Base-by-base conservation (phyloP, 2,329 filamentous ascomycete species). In the Cladosporium sp. region DNA sequence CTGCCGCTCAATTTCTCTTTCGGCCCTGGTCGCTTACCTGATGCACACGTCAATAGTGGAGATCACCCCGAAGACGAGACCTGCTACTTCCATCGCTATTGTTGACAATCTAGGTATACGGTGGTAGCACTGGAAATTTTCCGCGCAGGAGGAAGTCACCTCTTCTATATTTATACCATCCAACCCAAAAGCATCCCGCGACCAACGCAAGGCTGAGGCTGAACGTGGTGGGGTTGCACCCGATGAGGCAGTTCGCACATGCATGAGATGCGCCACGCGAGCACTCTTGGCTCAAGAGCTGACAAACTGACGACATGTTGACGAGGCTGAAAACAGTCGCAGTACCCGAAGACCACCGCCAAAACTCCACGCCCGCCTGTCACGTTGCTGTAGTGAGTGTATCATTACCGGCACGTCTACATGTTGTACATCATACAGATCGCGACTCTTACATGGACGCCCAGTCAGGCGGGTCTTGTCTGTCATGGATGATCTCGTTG, bases 401-500 rank as follows among this genome's bases (percentile, higher is more conserved):
- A n/a, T 21, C 40, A 21, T 5, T 3, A 21, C 21, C n/a, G n/a
- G n/a, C 40, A n/a, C n/a, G 40, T 12, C 40, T 46, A 21, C 40
- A 46, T 46, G n/a, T 21, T 46, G 40, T 46, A 46, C 40, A n/a
- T n/a, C 10, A 44, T n/a, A n/a, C 37, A 44, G 7, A 46, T 7
- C 3, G 12, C 10, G n/a, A 21, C n/a, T 46, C 40, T 21, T 23
- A 12, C 8, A 21, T 46, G 35, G 35, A 7, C 14, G 40, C 37
- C 18, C 2, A 3, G 18, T 16, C 37, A 44, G 40, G 40, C 33
- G 31, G 21, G 29, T 5, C n/a, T 37, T 37, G 3, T 26, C 12
- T 16, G 28, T 4, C 14, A 61, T 61, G 58, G 58, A 61, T 31
- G 58, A 61, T 50, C 37, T 61, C 14, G 37, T 61, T 10, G 58